phyloP scores from a whole-genome alignment of 2,329 filamentous ascomycete genomes.

The Chrysoporthe puriensis region DNA sequence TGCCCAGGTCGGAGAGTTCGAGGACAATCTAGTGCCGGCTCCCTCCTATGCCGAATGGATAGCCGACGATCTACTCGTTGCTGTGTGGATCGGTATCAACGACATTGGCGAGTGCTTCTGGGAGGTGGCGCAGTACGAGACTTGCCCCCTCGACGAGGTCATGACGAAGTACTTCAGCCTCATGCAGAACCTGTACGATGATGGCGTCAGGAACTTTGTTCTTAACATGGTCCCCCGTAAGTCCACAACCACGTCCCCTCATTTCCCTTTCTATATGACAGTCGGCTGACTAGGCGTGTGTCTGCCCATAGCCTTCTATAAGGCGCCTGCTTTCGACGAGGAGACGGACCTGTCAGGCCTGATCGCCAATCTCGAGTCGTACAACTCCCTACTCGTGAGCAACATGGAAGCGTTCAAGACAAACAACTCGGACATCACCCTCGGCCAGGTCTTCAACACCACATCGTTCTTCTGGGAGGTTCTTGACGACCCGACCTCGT shows the following conservation, averaged over 20 bases:
- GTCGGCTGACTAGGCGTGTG: not conserved
- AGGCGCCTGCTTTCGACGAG: constrained; percentile 12
- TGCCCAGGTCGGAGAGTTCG: constrained; percentile 25
- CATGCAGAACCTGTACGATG: constrained; percentile 25
- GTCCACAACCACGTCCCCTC: not conserved
- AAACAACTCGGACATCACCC: constrained; percentile 23
- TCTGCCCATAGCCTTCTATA: constrained; percentile 15
- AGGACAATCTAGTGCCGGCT: constrained; percentile 24
- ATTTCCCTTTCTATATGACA: too few relatives aligned
- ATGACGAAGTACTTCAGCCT: constrained; percentile 25
- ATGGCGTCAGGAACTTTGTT: constrained; percentile 28
- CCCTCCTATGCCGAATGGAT: constrained; percentile 24
- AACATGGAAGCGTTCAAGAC: constrained; percentile 23
- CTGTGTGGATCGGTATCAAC: constrained; percentile 28
- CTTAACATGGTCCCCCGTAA: constrained; percentile 24
- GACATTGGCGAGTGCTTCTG: constrained; percentile 29
- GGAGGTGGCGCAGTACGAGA: constrained; percentile 15
- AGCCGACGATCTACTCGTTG: constrained; percentile 24
- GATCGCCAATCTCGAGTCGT: constrained; percentile 22
- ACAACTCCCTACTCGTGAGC: constrained; percentile 25
- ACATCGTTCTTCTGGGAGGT: constrained; percentile 27
- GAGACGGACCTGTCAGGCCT: constrained; percentile 18
- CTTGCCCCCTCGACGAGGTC: constrained; percentile 25
- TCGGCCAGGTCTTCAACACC: constrained; percentile 25
- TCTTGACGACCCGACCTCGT: constrained; percentile 21